Evolutionary conservation across 192 early-diverging fungal genomes (phyloP).

Genomic region (Coemansia javaensis): DNA sequence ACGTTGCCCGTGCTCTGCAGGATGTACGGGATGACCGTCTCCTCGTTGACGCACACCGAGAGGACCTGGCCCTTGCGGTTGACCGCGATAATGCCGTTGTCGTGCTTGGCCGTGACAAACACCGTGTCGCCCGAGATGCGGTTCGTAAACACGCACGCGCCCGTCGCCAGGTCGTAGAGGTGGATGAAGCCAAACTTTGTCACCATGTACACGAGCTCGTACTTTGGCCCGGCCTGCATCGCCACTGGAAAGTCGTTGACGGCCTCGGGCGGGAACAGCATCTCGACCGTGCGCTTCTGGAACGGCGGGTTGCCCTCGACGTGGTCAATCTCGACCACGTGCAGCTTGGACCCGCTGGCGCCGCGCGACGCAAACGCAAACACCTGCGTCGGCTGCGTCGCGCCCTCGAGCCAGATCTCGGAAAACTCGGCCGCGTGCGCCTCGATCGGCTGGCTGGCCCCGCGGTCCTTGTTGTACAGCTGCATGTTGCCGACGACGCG

Average conservation of each 20-base stretch:
- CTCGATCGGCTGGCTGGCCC: slow-evolving; percentile 90
- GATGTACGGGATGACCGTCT: slow-evolving; percentile 87
- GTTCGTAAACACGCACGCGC: slow-evolving; percentile 95
- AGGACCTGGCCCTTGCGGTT: slow-evolving; percentile 96
- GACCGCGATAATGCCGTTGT: slow-evolving; percentile 89
- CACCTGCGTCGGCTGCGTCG: slow-evolving; percentile 71
- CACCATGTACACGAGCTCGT: slow-evolving; percentile 90
- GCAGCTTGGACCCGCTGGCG: slow-evolving; percentile 80
- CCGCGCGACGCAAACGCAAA: slow-evolving; percentile 90
- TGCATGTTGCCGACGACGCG: slow-evolving; percentile 97
- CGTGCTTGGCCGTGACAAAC: slow-evolving; percentile 91
- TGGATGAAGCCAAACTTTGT: slow-evolving; percentile 99
- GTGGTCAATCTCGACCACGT: slow-evolving; percentile 95
- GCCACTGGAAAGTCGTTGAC: slow-evolving; percentile 92
- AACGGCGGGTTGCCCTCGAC: slow-evolving; percentile 86
- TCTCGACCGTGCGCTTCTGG: slow-evolving; percentile 84
- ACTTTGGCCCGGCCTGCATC: slow-evolving; percentile 93
- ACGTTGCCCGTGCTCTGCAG: slow-evolving; percentile 74
- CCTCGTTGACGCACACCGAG: slow-evolving; percentile 90
- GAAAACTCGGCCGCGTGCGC: slow-evolving; percentile 97
- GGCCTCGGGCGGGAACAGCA: slow-evolving; percentile 96
- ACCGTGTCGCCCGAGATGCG: slow-evolving; percentile 97
- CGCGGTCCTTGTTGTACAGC: slow-evolving; percentile 88
- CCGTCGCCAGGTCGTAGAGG: slow-evolving; percentile 93
- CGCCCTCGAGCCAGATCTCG: slow-evolving; percentile 76